Conservation (phyloP, 106 monocot genomes). For the Dendrobium huoshanense region DNA sequence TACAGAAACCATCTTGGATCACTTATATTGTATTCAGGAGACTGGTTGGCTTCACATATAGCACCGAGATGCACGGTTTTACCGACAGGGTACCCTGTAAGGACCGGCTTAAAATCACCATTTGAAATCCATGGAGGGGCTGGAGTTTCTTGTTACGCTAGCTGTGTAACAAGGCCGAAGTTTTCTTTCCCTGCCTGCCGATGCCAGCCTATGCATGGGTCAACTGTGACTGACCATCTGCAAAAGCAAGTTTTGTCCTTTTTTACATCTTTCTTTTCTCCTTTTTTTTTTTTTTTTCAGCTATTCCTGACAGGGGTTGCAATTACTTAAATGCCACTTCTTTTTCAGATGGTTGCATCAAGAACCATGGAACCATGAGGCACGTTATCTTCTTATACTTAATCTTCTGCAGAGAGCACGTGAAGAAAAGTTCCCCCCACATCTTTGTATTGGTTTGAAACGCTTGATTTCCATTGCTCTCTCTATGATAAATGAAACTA, state of each 20-base stretch:
- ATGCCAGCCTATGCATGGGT: slow-evolving; percentile 27
- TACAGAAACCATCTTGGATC: slow-evolving; percentile 73
- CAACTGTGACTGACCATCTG: slow-evolving; percentile 24
- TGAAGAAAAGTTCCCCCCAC: slow-evolving; percentile 68
- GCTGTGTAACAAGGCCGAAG: slow-evolving; percentile 27
- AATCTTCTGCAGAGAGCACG: slow-evolving; percentile 65
- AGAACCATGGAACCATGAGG: slow-evolving; percentile 83
- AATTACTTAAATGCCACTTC: not conserved
- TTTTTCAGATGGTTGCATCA: slow-evolving; percentile 72
- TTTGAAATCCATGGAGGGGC: slow-evolving; percentile 52
- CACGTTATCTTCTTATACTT: slow-evolving; percentile 60
- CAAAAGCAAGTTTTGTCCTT: slow-evolving; percentile 41
- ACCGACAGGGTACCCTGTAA: slow-evolving; percentile 7
- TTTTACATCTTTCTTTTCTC: not conserved
- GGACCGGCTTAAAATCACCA: slow-evolving; percentile 31
- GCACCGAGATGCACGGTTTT: slow-evolving; percentile 45
- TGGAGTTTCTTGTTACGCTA: slow-evolving; percentile 61
- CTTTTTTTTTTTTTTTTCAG: not conserved
- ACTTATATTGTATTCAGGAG: slow-evolving; percentile 49
- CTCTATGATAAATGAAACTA: slow-evolving; percentile 18
- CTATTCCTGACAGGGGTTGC: not conserved
- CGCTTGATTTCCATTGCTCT: slow-evolving; percentile 41
- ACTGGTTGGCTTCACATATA: slow-evolving; percentile 58
- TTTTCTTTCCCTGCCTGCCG: slow-evolving; percentile 72
- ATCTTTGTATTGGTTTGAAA: slow-evolving; percentile 40